Percentiles rank a stretch among this genome's conserved stretches.
Conservation (phyloP, 345 rosid species). For the Eucalyptus viminalis region DNA sequence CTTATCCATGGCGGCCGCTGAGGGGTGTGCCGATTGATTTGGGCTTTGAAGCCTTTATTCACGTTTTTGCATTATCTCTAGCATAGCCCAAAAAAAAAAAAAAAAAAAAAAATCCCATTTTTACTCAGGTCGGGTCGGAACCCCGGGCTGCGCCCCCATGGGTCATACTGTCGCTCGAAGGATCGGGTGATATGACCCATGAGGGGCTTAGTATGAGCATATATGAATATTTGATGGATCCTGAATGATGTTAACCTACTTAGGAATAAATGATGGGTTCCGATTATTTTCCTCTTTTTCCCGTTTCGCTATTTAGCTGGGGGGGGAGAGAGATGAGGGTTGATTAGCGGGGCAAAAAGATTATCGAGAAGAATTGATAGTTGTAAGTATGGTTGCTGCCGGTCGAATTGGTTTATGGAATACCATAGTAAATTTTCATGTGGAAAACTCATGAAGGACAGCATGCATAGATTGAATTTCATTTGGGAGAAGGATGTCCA, state of each 20-base stretch:
- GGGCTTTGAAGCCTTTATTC: not conserved
- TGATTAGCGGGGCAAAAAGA: not conserved
- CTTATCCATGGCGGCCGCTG: not conserved
- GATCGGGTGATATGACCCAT: not conserved
- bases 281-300: rapidly evolving
- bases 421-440: not conserved
- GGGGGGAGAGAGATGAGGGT: not conserved
- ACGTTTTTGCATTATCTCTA: not conserved
- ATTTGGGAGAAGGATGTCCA: not conserved
- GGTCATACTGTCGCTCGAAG: too few species aligned
- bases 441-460: not conserved
- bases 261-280: rapidly evolving
- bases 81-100: not conserved
- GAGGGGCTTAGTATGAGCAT: not conserved
- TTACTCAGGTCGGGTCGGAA: not conserved
- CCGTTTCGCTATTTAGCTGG: rapidly evolving
- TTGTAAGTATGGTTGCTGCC: not conserved
- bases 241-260: rapidly evolving
- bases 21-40: not conserved
- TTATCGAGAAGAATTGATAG: not conserved
- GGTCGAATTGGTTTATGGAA: not conserved
- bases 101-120: not conserved
- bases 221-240: rapidly evolving
- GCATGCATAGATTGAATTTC: not conserved
- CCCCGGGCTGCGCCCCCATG: rapidly evolving